Percentiles rank a stretch among this genome's conserved stretches.
These are phyloP conservation scores for Fusarium xylarioides DNA, from an alignment of 2,329 filamentous ascomycete genomes.

Conservation along the genomic window DNA sequence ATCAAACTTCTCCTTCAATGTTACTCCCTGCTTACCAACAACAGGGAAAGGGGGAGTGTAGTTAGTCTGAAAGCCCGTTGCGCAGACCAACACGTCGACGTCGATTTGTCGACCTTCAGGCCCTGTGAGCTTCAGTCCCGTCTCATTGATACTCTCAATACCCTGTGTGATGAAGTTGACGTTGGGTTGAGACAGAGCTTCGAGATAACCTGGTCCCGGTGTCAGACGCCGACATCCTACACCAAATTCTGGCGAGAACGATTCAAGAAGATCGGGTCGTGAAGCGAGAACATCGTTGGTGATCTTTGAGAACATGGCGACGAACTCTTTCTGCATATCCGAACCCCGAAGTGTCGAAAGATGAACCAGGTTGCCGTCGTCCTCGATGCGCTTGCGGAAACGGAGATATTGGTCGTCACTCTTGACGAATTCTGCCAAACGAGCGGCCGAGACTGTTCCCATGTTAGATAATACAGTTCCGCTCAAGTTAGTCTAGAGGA, in stretches of 20 bases:
- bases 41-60: neutral
- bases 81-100: neutral
- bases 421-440: neutral
- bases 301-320: neutral
- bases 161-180: neutral
- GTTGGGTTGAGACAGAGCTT: rapidly evolving
- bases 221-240: neutral
- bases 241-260: neutral
- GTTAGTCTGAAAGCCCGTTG: neutral
- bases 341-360: neutral
- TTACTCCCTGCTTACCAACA: rapidly evolving
- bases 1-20: neutral
- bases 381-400: neutral
- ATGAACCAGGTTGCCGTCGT: neutral
- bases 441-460: neutral
- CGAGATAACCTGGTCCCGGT: neutral
- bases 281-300: neutral
- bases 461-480: neutral
- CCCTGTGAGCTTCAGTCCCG: neutral
- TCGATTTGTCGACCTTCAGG: rapidly evolving
- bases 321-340: neutral
- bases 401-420: neutral
- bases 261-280: neutral
- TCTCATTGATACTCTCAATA: neutral
- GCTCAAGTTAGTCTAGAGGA: rapidly evolving